Percentiles rank a stretch among this genome's conserved stretches.
Evolutionary conservation across 768 basidiomycete genomes (phyloP).

Genomic region (Botryobasidium botryosum): DNA sequence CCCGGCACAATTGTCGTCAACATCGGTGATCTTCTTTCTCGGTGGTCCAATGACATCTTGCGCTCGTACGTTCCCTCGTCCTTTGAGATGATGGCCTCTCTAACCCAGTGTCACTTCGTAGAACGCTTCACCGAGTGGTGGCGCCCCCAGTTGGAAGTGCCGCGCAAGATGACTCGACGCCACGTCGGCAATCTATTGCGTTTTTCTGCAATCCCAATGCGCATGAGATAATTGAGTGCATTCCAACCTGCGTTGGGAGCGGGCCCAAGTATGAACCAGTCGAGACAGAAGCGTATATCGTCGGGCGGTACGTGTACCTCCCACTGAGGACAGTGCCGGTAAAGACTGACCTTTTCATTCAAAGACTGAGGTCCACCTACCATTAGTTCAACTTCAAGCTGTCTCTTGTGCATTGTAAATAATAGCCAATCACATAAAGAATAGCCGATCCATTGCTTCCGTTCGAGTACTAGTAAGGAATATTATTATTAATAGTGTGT

Average conservation of each 20-base stretch:
- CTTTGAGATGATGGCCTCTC: neutral
- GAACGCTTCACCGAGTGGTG: constrained; percentile 71
- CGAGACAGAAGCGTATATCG: constrained; percentile 60
- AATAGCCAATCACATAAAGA: too few species aligned
- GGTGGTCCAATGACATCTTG: constrained; percentile 71
- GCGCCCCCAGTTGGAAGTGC: constrained; percentile 39
- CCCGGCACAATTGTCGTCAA: constrained; percentile 72
- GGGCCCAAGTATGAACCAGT: constrained; percentile 50
- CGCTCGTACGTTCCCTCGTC: constrained; percentile 14
- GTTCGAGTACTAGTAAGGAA: too few species aligned
- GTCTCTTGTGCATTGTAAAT: too few species aligned
- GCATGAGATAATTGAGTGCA: constrained; percentile 44
- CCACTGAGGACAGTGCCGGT: too few species aligned
- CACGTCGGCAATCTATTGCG: constrained; percentile 60
- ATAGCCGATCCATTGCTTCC: too few species aligned
- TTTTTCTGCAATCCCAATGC: constrained; percentile 81
- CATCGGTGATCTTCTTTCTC: constrained; percentile 60
- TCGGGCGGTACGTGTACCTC: constrained; percentile 28
- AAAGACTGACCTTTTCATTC: too few species aligned
- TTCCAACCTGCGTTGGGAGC: constrained; percentile 42
- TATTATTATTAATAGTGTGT: too few species aligned
- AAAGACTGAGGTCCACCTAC: too few species aligned
- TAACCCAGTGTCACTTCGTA: constrained; percentile 15
- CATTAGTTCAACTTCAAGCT: too few species aligned
- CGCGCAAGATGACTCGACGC: constrained; percentile 37